These are phyloP conservation scores for Phytophthora multivora DNA, from an alignment of 352 stramenopile genomes.

Conservation along the genomic window DNA sequence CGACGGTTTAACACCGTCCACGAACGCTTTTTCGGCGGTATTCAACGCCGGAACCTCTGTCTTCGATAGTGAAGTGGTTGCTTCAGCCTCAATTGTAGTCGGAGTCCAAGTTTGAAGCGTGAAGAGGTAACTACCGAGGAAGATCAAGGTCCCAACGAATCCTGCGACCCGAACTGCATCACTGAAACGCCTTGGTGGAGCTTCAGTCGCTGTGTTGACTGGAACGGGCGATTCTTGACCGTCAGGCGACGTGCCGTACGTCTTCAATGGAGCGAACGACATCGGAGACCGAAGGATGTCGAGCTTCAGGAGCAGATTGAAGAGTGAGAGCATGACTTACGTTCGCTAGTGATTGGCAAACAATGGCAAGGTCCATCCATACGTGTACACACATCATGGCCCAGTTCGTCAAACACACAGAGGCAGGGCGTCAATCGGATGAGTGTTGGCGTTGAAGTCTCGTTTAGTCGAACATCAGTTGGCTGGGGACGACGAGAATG, in stretches of 20 bases:
- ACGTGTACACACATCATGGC: conserved; percentile 20
- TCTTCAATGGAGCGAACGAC: conserved; percentile 16
- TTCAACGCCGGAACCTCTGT: conserved; percentile 11
- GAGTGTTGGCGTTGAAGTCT: not conserved
- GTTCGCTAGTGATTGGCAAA: not conserved
- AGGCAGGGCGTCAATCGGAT: conserved; percentile 1
- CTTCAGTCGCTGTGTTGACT: not conserved
- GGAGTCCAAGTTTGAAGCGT: conserved; percentile 16
- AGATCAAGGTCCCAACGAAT: conserved; percentile 13
- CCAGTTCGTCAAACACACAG: conserved; percentile 1
- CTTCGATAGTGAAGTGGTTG: conserved; percentile 2
- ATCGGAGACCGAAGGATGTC: not conserved
- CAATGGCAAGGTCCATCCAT: not conserved
- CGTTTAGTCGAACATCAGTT: too few species aligned
- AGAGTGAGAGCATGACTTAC: conserved; percentile 16
- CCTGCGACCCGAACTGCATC: conserved; percentile 18
- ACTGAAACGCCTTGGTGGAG: conserved; percentile 12
- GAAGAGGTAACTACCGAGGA: conserved; percentile 28
- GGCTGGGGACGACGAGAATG: too few species aligned
- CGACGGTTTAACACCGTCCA: conserved; percentile 16
- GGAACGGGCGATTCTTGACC: not conserved
- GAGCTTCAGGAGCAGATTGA: conserved; percentile 11
- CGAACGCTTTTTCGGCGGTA: conserved; percentile 20
- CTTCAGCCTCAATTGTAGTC: not conserved
- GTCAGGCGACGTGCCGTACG: conserved; percentile 15